phyloP scores from a whole-genome alignment of 2,329 filamentous ascomycete genomes.

The Conoideocrella luteorostrata region DNA sequence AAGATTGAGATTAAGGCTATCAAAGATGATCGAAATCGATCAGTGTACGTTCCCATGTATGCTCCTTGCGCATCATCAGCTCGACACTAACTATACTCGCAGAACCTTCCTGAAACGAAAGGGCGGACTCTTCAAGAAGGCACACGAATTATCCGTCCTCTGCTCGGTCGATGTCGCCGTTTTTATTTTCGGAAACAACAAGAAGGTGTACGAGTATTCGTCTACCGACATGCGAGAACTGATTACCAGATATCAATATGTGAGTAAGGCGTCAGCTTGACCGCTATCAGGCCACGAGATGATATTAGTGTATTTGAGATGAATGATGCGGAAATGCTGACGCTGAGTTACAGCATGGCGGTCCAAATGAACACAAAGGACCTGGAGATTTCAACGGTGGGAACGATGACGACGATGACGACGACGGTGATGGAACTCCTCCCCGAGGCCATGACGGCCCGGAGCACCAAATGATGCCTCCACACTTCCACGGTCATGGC shows the following conservation, averaged over 20 bases:
- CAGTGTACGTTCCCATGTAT: slow-evolving; percentile 67
- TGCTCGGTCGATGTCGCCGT: slow-evolving; percentile 98
- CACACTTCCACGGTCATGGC: slow-evolving; percentile 59
- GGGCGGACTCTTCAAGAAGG: slow-evolving; percentile 98
- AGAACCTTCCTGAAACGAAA: slow-evolving; percentile 99
- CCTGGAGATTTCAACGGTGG: slow-evolving; percentile 86
- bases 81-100: slow-evolving; percentile 7
- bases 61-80: background rate
- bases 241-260: slow-evolving; percentile 82
- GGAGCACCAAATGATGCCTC: slow-evolving; percentile 58
- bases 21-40: slow-evolving; percentile 96
- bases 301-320: too few relatives aligned
- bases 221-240: slow-evolving; percentile 90
- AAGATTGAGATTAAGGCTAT: slow-evolving; percentile 99
- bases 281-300: slow-evolving; percentile 3
- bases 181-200: slow-evolving; percentile 97
- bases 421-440: slow-evolving; percentile 63
- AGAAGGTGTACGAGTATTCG: slow-evolving; percentile 98
- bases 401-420: slow-evolving; percentile 78
- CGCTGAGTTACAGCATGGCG: slow-evolving; percentile 62
- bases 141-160: slow-evolving; percentile 93
- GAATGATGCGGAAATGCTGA: slow-evolving; percentile 13
- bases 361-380: slow-evolving; percentile 92
- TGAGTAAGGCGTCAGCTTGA: slow-evolving; percentile 41
- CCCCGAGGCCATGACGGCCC: slow-evolving; percentile 55